Evolutionary conservation across 768 basidiomycete species (phyloP), one percentile per base, ranked within the genome.

Genomic region (Daedaleopsis nitida): DNA sequence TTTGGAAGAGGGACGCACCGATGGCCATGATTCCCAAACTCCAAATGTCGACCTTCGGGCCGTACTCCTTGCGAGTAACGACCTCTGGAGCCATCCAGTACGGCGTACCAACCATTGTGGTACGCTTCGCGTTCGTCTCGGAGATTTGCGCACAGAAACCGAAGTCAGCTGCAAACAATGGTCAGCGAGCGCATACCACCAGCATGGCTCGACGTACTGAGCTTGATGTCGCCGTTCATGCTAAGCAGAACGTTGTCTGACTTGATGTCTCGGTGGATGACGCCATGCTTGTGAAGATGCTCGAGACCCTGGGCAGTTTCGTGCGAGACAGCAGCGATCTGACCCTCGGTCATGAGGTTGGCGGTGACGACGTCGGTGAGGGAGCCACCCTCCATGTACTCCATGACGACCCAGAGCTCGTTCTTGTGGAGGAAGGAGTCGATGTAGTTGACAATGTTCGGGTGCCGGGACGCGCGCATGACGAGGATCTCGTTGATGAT

Each of bases 21-120:
- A 97, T 92, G 48, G 95, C 91, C 86, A 96, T 97, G 79, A 98
- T 97, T 4, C 95, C 95, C 65, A 97, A 76, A 73, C 88, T 91
- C 95, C 96, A 97, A 59, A 98, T 94, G 69, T 97, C 96, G n/a
- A 98, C 96, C 72, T 98, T 98, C 14, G 96, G 92, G 0, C 96
- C 96, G 73, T 97, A 97, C 76, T 97, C 96, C 74, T 97, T 97
- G 57, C 95, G 87, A 24, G 95, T 98, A 65, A 97, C 96, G 51
- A 98, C 96, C 73, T 98, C 96, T 0, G 96, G 96, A 0, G 96
- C 96, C 96, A 98, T 97, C 96, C 96, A 98, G 73, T 98, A 98
- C 1, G 96, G 96, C 0, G 96, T 97, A 2, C 96, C 96, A 52
- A 98, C 95, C 96, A 98, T 98, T 38, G 96, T 97, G 38, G 95